Conservation (phyloP, 345 rosid genomes). For the Barbarea vulgaris region DNA sequence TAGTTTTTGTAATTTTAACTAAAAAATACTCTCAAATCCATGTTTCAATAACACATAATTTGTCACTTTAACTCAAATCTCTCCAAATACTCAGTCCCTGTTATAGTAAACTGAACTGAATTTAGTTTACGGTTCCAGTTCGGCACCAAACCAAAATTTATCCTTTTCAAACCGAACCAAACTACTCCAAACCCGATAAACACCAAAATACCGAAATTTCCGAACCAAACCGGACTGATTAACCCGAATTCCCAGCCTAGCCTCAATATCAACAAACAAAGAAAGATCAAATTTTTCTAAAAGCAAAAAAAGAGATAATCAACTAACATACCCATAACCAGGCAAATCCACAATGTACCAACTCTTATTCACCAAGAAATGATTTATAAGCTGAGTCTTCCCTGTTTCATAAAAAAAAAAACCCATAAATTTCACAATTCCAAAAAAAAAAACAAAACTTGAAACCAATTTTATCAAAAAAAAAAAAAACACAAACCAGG, state of each 20-base stretch:
- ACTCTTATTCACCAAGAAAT: conserved; percentile 89
- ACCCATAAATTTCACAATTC: neutral
- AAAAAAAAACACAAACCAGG: conserved; percentile 53
- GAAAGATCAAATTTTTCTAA: neutral
- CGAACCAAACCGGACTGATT: neutral
- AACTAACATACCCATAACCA: conserved; percentile 78
- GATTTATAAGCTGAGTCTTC: conserved; percentile 94
- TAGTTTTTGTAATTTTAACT: no score
- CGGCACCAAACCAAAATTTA: neutral
- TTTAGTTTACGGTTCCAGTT: no score
- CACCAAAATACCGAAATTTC: neutral
- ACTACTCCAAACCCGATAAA: no score
- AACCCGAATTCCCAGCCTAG: neutral
- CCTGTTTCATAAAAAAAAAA: conserved; percentile 44
- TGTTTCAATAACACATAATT: no score
- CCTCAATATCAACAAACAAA: neutral
- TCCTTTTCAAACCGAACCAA: neutral
- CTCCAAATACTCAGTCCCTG: no score
- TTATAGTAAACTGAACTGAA: neutral
- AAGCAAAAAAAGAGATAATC: neutral
- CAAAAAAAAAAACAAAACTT: neutral
- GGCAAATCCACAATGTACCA: conserved; percentile 98
- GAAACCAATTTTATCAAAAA: neutral
- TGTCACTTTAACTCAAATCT: no score
- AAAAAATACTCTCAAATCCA: no score